phyloP scores from a whole-genome alignment of 2,329 filamentous ascomycete genomes.

The Fusarium drepaniforme region DNA sequence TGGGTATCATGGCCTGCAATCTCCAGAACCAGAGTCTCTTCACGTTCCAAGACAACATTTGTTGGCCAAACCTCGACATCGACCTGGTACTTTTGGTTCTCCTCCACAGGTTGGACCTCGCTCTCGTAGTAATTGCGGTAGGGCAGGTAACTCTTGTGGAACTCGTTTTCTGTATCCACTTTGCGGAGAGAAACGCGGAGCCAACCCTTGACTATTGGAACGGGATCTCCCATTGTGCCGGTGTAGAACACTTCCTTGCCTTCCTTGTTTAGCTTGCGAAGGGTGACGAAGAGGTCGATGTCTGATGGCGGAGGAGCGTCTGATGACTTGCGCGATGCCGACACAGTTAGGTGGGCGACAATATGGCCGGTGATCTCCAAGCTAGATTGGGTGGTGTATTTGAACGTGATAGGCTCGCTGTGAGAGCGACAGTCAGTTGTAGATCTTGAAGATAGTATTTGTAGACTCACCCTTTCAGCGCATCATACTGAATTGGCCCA shows the following conservation, averaged over 20 bases:
- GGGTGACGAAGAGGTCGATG: slow-evolving; percentile 72
- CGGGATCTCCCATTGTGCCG: slow-evolving; percentile 71
- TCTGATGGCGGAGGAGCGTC: slow-evolving; percentile 53
- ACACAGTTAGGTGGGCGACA: slow-evolving; percentile 72
- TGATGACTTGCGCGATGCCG: slow-evolving; percentile 63
- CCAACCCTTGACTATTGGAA: slow-evolving; percentile 74
- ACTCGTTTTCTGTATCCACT: slow-evolving; percentile 60
- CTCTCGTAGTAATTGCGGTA: slow-evolving; percentile 66
- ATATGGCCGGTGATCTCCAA: slow-evolving; percentile 78
- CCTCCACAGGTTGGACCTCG: slow-evolving; percentile 64
- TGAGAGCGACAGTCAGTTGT: background rate
- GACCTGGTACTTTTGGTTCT: slow-evolving; percentile 66
- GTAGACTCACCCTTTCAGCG: background rate
- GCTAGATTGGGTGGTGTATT: slow-evolving; percentile 64
- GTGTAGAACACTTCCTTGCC: slow-evolving; percentile 72
- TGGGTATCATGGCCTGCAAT: background rate
- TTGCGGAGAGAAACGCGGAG: slow-evolving; percentile 68
- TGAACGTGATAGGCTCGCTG: slow-evolving; percentile 65
- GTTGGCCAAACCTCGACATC: slow-evolving; percentile 75
- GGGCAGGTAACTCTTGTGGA: slow-evolving; percentile 47
- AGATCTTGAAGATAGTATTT: background rate
- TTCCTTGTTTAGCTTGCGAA: slow-evolving; percentile 65
- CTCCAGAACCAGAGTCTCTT: background rate
- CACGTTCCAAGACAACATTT: slow-evolving; percentile 58
- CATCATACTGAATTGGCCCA: slow-evolving; percentile 30